Conservation (phyloP, 176 grass and related monocot genomes). For the Aegilops speltoides region DNA sequence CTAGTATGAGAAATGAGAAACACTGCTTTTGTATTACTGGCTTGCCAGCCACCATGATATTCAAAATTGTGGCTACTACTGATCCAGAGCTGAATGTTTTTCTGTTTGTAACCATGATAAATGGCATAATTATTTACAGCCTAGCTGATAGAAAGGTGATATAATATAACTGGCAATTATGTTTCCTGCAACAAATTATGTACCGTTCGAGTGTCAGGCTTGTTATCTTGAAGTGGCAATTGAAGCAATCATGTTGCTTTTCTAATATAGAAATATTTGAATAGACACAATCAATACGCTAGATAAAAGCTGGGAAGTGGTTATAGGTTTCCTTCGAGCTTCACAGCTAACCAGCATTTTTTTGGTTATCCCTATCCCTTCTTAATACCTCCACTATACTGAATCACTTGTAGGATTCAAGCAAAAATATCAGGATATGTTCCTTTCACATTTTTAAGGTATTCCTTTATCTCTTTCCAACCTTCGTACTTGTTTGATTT, state of each 20-base stretch:
- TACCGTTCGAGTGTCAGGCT: neutral
- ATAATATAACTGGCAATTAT: constrained; percentile 9
- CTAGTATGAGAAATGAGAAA: constrained; percentile 19
- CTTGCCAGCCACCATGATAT: neutral
- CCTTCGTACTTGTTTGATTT: neutral
- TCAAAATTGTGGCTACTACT: constrained; percentile 5
- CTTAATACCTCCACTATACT: constrained; percentile 22
- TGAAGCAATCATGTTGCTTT: neutral
- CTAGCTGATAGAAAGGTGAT: neutral
- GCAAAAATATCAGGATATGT: constrained; percentile 98
- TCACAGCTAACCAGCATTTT: constrained; percentile 17
- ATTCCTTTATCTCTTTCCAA: constrained; percentile 24
- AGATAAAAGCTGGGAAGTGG: neutral
- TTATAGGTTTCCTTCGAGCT: neutral
- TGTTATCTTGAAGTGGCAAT: neutral
- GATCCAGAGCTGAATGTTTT: constrained; percentile 5
- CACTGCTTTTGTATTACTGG: neutral
- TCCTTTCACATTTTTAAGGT: constrained; percentile 99
- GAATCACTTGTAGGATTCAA: constrained; percentile 73
- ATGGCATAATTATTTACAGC: constrained; percentile 16
- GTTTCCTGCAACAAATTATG: neutral
- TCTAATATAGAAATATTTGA: neutral
- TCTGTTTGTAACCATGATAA: neutral
- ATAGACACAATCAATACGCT: neutral
- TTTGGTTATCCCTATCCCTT: neutral